Evolutionary conservation across 148 eudicot genomes (phyloP).

Genomic region (Rhododendron ovatum): DNA sequence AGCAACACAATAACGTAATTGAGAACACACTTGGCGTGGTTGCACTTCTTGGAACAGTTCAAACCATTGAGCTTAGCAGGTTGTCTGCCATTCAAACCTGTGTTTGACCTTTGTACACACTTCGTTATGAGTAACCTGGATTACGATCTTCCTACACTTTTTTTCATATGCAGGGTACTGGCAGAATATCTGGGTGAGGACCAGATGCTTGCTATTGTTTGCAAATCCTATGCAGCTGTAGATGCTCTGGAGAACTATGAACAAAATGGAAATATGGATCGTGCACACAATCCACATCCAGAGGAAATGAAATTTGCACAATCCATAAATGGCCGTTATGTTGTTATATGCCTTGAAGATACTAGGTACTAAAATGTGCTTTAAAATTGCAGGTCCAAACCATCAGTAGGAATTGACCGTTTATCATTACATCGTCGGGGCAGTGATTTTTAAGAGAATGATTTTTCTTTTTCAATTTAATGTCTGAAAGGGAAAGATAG

Average conservation of each 20-base stretch:
- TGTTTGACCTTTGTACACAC: background rate
- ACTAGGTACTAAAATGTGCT: conserved; percentile 32
- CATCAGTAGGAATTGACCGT: background rate
- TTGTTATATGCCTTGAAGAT: conserved; percentile 57
- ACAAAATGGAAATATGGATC: background rate
- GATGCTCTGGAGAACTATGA: conserved; percentile 28
- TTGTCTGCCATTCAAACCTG: conserved; percentile 5
- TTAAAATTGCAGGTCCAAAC: conserved; percentile 2
- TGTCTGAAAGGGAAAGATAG: background rate
- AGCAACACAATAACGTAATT: conserved; percentile 10
- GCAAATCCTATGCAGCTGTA: conserved; percentile 36
- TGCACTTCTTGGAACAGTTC: conserved; percentile 52
- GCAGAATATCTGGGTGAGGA: conserved; percentile 63
- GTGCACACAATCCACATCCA: background rate
- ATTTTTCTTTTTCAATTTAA: background rate
- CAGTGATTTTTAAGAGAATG: background rate
- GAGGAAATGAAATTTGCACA: background rate
- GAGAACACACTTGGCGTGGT: conserved; percentile 49
- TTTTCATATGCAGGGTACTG: conserved; percentile 38
- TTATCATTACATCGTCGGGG: background rate
- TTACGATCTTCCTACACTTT: background rate
- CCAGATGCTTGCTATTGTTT: conserved; percentile 66
- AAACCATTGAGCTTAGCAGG: conserved; percentile 47
- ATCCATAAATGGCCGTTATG: conserved; percentile 28
- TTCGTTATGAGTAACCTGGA: background rate